Evolutionary conservation across 441 rosid species (phyloP).

Genomic region (Adansonia madagascariensis): DNA sequence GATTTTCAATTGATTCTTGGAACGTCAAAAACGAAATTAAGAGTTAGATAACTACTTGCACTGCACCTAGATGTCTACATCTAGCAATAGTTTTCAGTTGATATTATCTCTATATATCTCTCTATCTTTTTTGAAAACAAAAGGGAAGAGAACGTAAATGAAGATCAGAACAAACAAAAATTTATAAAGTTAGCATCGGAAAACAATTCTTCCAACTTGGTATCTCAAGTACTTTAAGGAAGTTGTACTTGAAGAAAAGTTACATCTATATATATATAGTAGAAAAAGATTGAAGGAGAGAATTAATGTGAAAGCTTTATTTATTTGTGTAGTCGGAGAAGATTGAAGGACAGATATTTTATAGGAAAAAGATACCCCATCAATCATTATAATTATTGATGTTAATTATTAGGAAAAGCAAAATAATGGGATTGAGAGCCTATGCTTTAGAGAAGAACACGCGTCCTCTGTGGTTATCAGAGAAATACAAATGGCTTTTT

Average conservation of each 20-base stretch:
- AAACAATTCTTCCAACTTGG: not conserved
- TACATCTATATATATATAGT: not conserved
- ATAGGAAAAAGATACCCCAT: not conserved
- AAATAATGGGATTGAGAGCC: slow-evolving; percentile 10
- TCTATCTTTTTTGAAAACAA: not conserved
- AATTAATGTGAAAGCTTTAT: not conserved
- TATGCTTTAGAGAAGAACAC: slow-evolving; percentile 29
- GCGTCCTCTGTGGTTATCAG: slow-evolving; percentile 28
- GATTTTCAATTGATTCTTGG: not conserved
- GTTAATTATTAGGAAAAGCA: not conserved
- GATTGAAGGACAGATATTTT: slow-evolving; percentile 36
- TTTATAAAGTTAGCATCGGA: not conserved
- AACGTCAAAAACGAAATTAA: not conserved
- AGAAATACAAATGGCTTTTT: not conserved
- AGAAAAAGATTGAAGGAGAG: not conserved
- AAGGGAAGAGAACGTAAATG: slow-evolving; percentile 22
- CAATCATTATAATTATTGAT: slow-evolving; percentile 26
- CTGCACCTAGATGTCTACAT: slow-evolving; percentile 41
- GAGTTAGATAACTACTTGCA: slow-evolving; percentile 29
- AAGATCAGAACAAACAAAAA: slow-evolving; percentile 4
- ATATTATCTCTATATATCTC: not conserved
- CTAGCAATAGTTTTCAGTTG: slow-evolving; percentile 33
- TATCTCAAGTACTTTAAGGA: not conserved
- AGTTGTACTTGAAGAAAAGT: not conserved
- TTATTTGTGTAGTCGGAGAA: slow-evolving; percentile 27